Evolutionary conservation across 169 alveolate genomes (phyloP).

Genomic region (Theileria luwenshuni): DNA sequence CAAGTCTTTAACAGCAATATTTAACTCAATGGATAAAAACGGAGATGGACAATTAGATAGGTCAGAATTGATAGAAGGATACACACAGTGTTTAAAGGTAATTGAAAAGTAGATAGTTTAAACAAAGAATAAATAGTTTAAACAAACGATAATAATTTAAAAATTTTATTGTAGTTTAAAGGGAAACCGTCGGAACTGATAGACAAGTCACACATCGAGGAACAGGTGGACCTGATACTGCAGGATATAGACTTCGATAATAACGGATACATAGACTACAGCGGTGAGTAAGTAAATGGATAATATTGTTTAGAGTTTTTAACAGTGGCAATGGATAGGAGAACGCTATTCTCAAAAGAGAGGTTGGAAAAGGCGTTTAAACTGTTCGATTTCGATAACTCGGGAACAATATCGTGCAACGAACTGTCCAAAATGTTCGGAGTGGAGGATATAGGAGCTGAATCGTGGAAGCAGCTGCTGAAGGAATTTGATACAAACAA

Average conservation of each 20-base stretch:
- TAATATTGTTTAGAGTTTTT: conserved; percentile 85
- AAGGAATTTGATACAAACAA: conserved; percentile 88
- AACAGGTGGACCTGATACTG: conserved; percentile 83
- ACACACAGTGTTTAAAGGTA: conserved; percentile 78
- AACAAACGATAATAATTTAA: neutral
- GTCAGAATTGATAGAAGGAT: conserved; percentile 84
- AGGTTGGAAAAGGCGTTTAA: conserved; percentile 91
- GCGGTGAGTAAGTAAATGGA: conserved; percentile 48
- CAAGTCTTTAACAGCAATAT: conserved; percentile 85
- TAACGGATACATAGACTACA: conserved; percentile 86
- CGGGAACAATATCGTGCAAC: conserved; percentile 90
- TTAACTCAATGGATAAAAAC: conserved; percentile 88
- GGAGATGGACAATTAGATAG: conserved; percentile 87
- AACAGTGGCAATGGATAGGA: conserved; percentile 90
- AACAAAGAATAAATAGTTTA: no score
- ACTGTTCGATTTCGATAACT: conserved; percentile 93
- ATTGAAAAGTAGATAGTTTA: no score
- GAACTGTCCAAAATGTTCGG: conserved; percentile 88
- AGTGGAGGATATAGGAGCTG: conserved; percentile 73
- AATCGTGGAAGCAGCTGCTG: conserved; percentile 81
- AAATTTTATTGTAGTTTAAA: conserved; percentile 59
- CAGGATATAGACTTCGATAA: conserved; percentile 86
- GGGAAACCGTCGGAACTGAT: conserved; percentile 78
- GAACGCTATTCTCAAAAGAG: conserved; percentile 84
- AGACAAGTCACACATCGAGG: conserved; percentile 80